Percentiles rank a stretch among this genome's conserved stretches.
Conservation (phyloP, 75 land plant genomes). For the Chamaecyparis obtusa region DNA sequence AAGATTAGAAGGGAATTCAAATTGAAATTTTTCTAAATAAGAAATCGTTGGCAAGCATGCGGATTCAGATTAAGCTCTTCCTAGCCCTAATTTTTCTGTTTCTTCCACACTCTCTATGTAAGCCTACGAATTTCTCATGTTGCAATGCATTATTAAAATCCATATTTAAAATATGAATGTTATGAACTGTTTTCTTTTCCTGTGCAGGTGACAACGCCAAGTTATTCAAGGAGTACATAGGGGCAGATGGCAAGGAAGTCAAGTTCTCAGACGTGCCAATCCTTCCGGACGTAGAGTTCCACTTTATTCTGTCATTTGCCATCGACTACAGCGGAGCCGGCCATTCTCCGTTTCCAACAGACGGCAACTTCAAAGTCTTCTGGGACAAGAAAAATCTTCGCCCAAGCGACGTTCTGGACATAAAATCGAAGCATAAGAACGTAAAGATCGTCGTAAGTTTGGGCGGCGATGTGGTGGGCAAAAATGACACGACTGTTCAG, state of each 20-base stretch:
- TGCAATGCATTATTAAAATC: not conserved
- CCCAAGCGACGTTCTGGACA: conserved; percentile 6
- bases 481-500: not conserved
- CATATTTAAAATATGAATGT: not conserved
- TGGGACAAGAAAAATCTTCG: conserved; percentile 21
- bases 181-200: not conserved
- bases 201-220: not conserved
- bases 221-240: conserved; percentile 3
- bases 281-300: conserved; percentile 23
- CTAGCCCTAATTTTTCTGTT: not conserved
- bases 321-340: conserved; percentile 27
- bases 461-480: conserved; percentile 15
- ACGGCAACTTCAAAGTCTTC: conserved; percentile 20
- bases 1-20: no score
- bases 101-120: not conserved
- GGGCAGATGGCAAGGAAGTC: conserved; percentile 10
- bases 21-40: no score
- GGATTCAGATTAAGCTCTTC: not conserved
- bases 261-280: conserved; percentile 30
- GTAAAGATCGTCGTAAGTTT: conserved; percentile 29
- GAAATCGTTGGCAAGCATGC: no score
- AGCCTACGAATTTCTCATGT: not conserved
- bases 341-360: conserved; percentile 8
- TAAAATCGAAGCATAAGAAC: conserved; percentile 20
- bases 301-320: conserved; percentile 46